Evolutionary conservation across 2,329 filamentous ascomycete genomes (phyloP).

Genomic region (Zasmidium citrigriseum): DNA sequence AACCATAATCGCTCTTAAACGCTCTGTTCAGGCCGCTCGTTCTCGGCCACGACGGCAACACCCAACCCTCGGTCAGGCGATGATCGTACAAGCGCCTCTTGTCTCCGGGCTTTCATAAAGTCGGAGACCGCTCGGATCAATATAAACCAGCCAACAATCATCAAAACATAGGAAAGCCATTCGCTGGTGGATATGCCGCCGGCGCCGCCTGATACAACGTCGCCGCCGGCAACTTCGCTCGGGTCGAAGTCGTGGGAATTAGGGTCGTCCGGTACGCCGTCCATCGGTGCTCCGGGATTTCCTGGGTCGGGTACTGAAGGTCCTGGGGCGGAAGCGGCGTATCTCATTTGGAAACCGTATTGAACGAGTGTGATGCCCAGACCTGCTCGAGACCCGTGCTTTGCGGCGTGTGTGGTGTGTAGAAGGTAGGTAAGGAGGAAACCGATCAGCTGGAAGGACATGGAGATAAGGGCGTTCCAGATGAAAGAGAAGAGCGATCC

Average conservation of each 20-base stretch:
- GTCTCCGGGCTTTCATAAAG: conserved; percentile 81
- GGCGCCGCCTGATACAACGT: conserved; percentile 34
- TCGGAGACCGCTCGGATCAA: conserved; percentile 91
- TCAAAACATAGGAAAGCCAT: conserved; percentile 88
- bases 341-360: conserved; percentile 93
- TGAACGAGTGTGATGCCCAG: conserved; percentile 94
- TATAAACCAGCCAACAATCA: conserved; percentile 98
- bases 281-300: conserved; percentile 20
- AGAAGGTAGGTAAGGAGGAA: conserved; percentile 97
- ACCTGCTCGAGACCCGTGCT: conserved; percentile 92
- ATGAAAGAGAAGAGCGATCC: conserved; percentile 84
- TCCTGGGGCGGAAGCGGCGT: conserved; percentile 41
- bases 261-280: conserved; percentile 73
- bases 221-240: conserved; percentile 58
- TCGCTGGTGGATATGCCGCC: conserved; percentile 71
- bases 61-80: conserved; percentile 86
- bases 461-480: conserved; percentile 95
- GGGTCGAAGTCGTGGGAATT: conserved; percentile 89
- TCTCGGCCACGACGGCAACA: conserved; percentile 82
- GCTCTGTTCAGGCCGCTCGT: conserved; percentile 71
- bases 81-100: conserved; percentile 90
- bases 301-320: conserved; percentile 17
- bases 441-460: conserved; percentile 94
- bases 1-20: conserved; percentile 35
- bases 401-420: conserved; percentile 96